Percentiles rank a stretch among this genome's conserved stretches.
These are phyloP conservation scores for Solanum chmielewskii DNA, from an alignment of 257 asterid species.

Conservation along the genomic window DNA sequence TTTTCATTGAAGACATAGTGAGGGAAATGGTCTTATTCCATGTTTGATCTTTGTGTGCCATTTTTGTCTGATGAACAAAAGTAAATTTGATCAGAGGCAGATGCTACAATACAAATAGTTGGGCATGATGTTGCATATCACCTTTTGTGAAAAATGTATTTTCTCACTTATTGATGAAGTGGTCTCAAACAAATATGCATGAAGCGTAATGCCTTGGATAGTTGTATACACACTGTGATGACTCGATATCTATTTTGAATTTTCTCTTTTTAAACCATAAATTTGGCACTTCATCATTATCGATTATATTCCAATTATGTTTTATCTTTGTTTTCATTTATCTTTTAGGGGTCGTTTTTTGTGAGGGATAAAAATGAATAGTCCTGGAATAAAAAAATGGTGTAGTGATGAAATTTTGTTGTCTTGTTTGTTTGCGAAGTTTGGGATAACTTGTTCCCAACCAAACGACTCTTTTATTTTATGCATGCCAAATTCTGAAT, in stretches of 20 bases:
- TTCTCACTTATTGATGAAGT: not conserved
- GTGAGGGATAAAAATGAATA: not conserved
- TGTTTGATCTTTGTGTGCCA: not conserved
- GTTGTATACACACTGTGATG: not conserved
- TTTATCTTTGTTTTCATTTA: slow-evolving; percentile 2
- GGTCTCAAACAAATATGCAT: not conserved
- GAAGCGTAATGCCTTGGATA: not conserved
- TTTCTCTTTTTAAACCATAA: not conserved
- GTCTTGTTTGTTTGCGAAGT: not conserved
- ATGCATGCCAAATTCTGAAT: not conserved
- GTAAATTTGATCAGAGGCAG: not conserved
- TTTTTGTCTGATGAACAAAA: not conserved
- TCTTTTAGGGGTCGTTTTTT: not conserved
- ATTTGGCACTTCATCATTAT: not conserved
- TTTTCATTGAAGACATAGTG: not conserved
- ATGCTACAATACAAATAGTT: not conserved
- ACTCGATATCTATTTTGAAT: not conserved
- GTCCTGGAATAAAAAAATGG: not conserved
- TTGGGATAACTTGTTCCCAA: not conserved
- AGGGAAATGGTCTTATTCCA: not conserved
- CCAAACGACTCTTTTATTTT: not conserved
- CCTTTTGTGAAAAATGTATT: not conserved
- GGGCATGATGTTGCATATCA: not conserved
- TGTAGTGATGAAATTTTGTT: not conserved
- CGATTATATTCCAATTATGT: not conserved